Evolutionary conservation across 192 early-diverging fungal species (phyloP), one percentile per base, ranked within the genome.

Genomic region (Coemansia sp.): DNA sequence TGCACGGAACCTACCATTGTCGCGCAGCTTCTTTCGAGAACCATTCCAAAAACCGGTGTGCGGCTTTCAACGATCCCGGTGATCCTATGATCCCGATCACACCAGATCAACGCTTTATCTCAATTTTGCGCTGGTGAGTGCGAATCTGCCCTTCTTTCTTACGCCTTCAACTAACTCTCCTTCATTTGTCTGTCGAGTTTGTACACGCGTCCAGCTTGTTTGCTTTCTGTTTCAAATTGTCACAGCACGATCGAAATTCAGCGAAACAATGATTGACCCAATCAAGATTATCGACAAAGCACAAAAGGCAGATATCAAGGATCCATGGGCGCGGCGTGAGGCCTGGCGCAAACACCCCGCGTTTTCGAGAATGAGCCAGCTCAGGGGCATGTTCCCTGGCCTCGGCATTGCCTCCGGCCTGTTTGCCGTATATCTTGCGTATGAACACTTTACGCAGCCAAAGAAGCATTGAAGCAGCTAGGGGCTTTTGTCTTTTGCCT

Each of bases 261-360:
- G 13, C 0, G 10, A 3, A 15, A 25, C 49, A 40, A 80, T 80
- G 77, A 66, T 74, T 33, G 77, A 80, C 65, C 77, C 77, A 62
- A 65, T 65, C 52, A 80, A 80, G 65, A 67, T 80, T 63, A 53
- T 80, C 23, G 77, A 80, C 8, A 64, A 66, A 61, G 77, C 77
- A 17, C 63, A 71, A 53, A 46, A 59, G 29, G 46, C 77, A 33
- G 61, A 61, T n/a, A 22, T 61, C 55, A 81, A 90, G 79, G 90
- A 92, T 69, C 90, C 90, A 49, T 92, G 90, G 90, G 87, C 86
- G 54, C 75, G 77, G 68, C 87, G 84, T 61, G 87, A 92, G 71
- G 86, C 85, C 57, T 92, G 90, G 90, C 85, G 90, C 72, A 82
- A 82, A 59, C 81, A 85, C 73, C 83, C 88, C 53, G 81, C 88